These are phyloP conservation scores for Puccinia novopanici DNA, from an alignment of 1,284 basidiomycete species.

Conservation along the genomic window DNA sequence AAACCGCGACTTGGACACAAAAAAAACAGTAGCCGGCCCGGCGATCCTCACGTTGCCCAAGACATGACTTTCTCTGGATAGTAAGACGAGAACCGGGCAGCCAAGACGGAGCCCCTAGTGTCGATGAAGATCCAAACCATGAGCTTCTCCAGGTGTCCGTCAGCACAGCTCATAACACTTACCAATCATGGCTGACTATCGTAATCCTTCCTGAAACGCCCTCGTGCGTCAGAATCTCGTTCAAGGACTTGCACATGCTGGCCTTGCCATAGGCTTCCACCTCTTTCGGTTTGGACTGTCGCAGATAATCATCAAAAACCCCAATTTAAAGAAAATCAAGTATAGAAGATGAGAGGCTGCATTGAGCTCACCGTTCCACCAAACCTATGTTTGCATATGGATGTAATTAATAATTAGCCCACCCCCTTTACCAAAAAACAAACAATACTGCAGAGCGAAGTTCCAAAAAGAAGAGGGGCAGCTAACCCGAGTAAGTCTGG, in stretches of 20 bases:
- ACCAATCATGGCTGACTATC: slow-evolving; percentile 47
- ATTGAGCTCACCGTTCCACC: slow-evolving; percentile 33
- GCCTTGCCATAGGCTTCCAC: slow-evolving; percentile 16
- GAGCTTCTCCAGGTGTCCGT: neutral
- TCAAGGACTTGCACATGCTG: slow-evolving; percentile 22
- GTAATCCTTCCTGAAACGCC: neutral
- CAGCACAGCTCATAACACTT: neutral
- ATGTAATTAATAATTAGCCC: neutral
- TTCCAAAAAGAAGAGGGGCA: neutral
- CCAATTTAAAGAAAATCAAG: neutral
- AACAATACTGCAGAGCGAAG: neutral
- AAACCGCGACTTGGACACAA: neutral
- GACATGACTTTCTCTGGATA: slow-evolving; percentile 19
- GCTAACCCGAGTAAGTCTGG: slow-evolving; percentile 41
- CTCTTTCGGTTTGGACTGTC: slow-evolving; percentile 37
- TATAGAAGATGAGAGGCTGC: neutral
- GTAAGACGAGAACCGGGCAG: slow-evolving; percentile 33
- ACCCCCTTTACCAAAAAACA: neutral
- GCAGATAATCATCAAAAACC: neutral
- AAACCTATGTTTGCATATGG: neutral
- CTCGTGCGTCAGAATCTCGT: slow-evolving; percentile 32
- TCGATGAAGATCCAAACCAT: neutral
- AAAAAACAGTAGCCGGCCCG: neutral
- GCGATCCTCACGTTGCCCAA: slow-evolving; percentile 35
- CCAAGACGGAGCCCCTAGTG: slow-evolving; percentile 28